Evolutionary conservation across 2,329 filamentous ascomycete species (phyloP).

Genomic region (Lojkania enalia): DNA sequence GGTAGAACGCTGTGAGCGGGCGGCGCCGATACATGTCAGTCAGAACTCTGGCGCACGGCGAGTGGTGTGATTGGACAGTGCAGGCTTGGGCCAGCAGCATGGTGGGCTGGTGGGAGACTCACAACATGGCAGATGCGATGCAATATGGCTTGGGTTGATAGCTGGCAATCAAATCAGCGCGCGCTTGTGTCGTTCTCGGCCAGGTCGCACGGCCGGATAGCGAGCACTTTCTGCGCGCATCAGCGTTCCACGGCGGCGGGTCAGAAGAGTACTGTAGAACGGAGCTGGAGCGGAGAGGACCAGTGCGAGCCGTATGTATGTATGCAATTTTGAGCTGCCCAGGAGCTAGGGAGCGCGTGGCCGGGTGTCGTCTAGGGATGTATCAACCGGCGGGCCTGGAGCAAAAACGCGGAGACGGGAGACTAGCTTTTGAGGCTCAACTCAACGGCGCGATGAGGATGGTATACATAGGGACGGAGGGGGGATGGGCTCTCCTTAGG

Average conservation of each 20-base stretch:
- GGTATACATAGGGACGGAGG: no score
- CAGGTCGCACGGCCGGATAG: conserved; percentile 19
- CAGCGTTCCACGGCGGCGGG: conserved; percentile 9
- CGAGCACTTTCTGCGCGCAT: conserved; percentile 10
- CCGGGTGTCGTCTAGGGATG: neutral
- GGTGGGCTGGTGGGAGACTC: conserved; percentile 23
- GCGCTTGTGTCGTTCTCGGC: no score
- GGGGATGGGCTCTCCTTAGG: no score
- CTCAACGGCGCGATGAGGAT: neutral
- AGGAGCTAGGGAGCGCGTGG: no score
- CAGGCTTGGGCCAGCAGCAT: conserved; percentile 15
- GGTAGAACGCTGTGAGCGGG: conserved; percentile 64
- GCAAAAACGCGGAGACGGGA: conserved; percentile 10
- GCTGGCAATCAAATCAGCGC: conserved; percentile 20
- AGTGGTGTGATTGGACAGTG: conserved; percentile 31
- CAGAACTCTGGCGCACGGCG: conserved; percentile 19
- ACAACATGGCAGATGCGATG: conserved; percentile 41
- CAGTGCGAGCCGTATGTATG: conserved; percentile 1
- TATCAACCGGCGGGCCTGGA: conserved; percentile 10
- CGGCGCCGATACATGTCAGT: conserved; percentile 28
- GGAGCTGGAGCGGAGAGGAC: neutral
- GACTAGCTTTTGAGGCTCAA: neutral
- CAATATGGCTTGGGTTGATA: conserved; percentile 22
- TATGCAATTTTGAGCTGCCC: conserved; percentile 1
- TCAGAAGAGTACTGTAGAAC: conserved; percentile 1